These are phyloP conservation scores for Eucommia ulmoides DNA, from an alignment of 257 asterid species.

Conservation along the genomic window DNA sequence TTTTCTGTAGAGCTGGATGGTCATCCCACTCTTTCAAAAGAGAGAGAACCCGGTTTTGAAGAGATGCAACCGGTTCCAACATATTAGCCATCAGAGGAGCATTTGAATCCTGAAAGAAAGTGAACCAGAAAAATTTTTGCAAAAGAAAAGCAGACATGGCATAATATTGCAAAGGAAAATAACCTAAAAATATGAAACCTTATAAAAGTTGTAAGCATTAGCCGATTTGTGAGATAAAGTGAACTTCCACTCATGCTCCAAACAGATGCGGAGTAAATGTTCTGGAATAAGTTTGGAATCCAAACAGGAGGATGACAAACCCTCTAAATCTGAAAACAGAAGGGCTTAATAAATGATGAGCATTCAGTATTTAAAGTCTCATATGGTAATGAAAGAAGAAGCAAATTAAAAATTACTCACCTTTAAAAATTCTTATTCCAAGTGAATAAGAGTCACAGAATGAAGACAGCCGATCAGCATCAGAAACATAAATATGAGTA, in stretches of 20 bases:
- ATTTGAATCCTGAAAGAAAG: constrained; percentile 56
- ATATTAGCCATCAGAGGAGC: constrained; percentile 53
- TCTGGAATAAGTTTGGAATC: constrained; percentile 83
- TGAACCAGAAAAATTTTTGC: no score
- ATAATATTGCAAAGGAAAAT: background rate
- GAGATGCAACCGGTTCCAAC: constrained; percentile 62
- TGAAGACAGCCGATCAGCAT: constrained; percentile 42
- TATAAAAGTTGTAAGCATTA: constrained; percentile 57
- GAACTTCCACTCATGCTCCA: constrained; percentile 65
- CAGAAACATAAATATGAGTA: constrained; percentile 45
- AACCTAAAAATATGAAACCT: constrained; percentile 21
- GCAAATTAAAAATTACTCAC: no score
- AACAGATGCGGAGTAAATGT: constrained; percentile 65
- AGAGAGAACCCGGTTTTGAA: constrained; percentile 34
- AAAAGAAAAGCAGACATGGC: constrained; percentile 1
- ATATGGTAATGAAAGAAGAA: no score
- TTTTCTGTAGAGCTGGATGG: constrained; percentile 54
- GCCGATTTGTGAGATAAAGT: constrained; percentile 26
- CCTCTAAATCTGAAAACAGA: constrained; percentile 38
- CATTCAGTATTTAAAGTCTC: no score
- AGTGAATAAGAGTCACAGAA: constrained; percentile 52
- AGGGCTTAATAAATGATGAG: no score
- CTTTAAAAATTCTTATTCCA: constrained; percentile 50
- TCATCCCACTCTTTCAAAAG: constrained; percentile 60
- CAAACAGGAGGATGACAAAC: constrained; percentile 40